Base-by-base conservation (phyloP, 176 grass and related monocot species). In the Phyllostachys edulis region DNA sequence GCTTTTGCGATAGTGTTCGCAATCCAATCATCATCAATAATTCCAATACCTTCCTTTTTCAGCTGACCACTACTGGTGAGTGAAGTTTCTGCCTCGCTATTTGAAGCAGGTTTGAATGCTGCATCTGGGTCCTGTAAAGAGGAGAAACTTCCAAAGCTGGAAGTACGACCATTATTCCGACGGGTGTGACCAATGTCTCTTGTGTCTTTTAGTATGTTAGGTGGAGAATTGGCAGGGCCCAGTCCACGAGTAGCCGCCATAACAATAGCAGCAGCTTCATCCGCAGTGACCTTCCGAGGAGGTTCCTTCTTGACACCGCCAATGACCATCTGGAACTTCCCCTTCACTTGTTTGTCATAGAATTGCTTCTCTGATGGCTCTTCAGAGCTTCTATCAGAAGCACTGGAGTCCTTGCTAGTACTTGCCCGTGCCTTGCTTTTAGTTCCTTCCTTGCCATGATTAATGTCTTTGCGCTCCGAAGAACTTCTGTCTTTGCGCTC, bases 221-320 rank as follows among this genome's bases (percentile, higher is more conserved):
- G 59, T 78, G 39, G 41, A 79, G 56, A 50, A 90, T 78, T 86
- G 64, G 85, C 78, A 90, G 87, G 51, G 69, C 87, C 84, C 32
- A 90, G 56, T 49, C 96, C 96, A 85, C 93, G 91, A 68, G 93
- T 98, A 51, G 91, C 96, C 3, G 88, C 96, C 88, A 90, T 80
- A 68, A 98, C 89, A 78, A 98, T 95, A 82, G 93, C 93, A 69
- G 96, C 91, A 88, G 85, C 96, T 88, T 98, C 96, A 85, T 98
- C 91, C 44, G 86, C 85, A 34, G 84, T 95, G 67, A 89, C 93
- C 71, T 73, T 76, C 69, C 77, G 49, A 85, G 74, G 55, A 72
- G 68, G 59, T 63, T 84, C 85, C 80, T 93, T 95, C 79, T 90
- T 95, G 18, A 36, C 68, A 40, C 86, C 91, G 56, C 80, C 65